Conservation (phyloP, 768 basidiomycete species). For the Tricholoma furcatifolium region DNA sequence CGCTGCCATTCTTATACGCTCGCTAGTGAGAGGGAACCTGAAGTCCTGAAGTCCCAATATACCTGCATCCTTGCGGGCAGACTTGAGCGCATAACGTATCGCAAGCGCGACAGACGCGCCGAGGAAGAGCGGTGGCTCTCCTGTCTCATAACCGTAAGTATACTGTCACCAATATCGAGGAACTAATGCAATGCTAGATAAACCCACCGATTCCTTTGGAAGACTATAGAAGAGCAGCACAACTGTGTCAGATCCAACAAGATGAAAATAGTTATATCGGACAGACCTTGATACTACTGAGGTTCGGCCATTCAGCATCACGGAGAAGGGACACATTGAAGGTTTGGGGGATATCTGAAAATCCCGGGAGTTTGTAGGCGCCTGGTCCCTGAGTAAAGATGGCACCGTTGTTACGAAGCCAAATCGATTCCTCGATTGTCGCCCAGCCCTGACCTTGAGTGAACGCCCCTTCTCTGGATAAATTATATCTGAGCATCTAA, state of each 20-base stretch:
- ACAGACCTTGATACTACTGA: conserved; percentile 13
- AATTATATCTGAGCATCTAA: not conserved
- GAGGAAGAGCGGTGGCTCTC: conserved; percentile 17
- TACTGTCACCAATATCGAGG: too few species aligned
- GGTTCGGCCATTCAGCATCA: conserved; percentile 17
- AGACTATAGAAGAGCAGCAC: not conserved
- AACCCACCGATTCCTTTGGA: conserved; percentile 15
- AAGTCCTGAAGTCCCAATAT: conserved; percentile 15
- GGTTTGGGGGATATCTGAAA: conserved; percentile 16
- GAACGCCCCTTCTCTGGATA: conserved; percentile 14
- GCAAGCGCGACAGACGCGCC: conserved; percentile 16
- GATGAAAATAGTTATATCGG: not conserved
- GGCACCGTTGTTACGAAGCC: conserved; percentile 17
- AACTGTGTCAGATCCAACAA: not conserved
- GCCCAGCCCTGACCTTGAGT: conserved; percentile 18
- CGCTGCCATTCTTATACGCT: conserved; percentile 15
- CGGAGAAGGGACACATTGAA: conserved; percentile 18
- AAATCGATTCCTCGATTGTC: conserved; percentile 16
- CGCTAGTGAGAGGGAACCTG: conserved; percentile 13
- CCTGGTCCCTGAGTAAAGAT: conserved; percentile 18
- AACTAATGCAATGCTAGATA: too few species aligned
- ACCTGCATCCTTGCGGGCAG: conserved; percentile 17
- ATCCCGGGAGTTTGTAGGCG: conserved; percentile 17
- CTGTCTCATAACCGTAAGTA: not conserved
- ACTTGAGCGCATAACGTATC: conserved; percentile 13